Base-by-base conservation (phyloP, 108 stramenopile species). In the Nannochloropsis gaditana region DNA sequence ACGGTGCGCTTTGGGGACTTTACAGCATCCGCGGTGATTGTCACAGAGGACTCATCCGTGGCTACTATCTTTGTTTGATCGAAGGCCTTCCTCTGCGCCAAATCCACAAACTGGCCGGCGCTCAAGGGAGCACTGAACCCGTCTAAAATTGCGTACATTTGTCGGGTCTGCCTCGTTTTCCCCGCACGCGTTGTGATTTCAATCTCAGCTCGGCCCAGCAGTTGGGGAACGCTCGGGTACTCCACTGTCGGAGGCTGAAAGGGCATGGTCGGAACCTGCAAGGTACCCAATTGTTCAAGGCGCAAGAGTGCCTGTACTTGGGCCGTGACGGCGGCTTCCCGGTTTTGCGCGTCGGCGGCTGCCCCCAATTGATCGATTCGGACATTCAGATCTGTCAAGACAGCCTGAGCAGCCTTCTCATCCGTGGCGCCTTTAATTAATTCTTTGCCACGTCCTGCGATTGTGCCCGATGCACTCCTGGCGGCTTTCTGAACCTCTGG, bases 11-110 rank as follows among this genome's bases (percentile, higher is more conserved):
- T 43, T 9, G 83, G 43, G 9, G 83, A 42, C 45, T 83, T 83
- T 3, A 17, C 83, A 5, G 44, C 45, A 41, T 42, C 43, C 83
- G 43, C n/a, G 31, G 43, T 43, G 9, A 47, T 44, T 17, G 43
- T 83, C 43, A 83, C 83, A n/a, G 83, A 43, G 42, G 43, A 44
- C 43, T 83, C 83, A 44, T 83, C 83, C 9, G 45, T 41, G n/a
- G 43, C 42, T 5, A n/a, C 43, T 10, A 83, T 43, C 44, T 42
- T 42, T 43, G 45, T 47, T 19, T 43, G 43, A 47, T 83, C 45
- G 43, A 43, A 83, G n/a, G 43, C 42, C 11, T 43, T 43, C 11
- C 43, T 42, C 21, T 45, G 42, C 0, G 83, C 83, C 2, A 83
- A 21, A 21, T 83, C 83, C 45, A 21, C 45, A 47, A 83, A 83